Evolutionary conservation across 257 asterid genomes (phyloP).

Genomic region (Forsythia suspensa): DNA sequence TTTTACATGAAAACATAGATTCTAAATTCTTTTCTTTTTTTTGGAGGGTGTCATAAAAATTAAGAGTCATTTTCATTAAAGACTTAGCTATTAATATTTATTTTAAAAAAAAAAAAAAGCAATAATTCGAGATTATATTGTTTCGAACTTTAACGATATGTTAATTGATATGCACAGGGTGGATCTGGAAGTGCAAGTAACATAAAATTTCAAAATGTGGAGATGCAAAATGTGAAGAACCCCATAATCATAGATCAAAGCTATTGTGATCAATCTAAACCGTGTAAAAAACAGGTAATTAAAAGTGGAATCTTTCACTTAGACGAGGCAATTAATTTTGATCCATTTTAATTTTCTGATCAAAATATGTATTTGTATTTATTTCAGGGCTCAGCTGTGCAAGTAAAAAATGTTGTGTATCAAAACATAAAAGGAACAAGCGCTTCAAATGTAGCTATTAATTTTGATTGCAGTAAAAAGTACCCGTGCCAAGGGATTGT

Average conservation of each 20-base stretch:
- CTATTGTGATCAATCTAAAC: conserved; percentile 62
- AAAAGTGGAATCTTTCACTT: background rate
- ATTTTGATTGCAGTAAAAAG: conserved; percentile 52
- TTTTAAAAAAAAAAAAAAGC: too few relatives aligned
- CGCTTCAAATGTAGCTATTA: conserved; percentile 51
- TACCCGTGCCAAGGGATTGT: conserved; percentile 63
- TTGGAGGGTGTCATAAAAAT: too few relatives aligned
- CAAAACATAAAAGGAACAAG: conserved; percentile 71
- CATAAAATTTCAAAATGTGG: conserved; percentile 62
- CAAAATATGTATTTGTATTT: background rate
- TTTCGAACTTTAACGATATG: too few relatives aligned
- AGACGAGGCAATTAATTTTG: too few relatives aligned
- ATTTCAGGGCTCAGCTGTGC: conserved; percentile 56
- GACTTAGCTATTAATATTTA: too few relatives aligned
- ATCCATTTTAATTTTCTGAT: background rate
- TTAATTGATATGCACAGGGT: conserved; percentile 42
- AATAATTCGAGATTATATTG: too few relatives aligned
- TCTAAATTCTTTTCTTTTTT: too few relatives aligned
- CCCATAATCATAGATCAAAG: conserved; percentile 81
- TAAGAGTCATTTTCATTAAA: too few relatives aligned
- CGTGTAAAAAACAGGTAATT: conserved; percentile 57
- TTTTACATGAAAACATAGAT: background rate
- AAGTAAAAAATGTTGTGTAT: conserved; percentile 54
- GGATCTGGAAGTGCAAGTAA: conserved; percentile 84
- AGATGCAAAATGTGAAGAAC: conserved; percentile 61